phyloP scores from a whole-genome alignment of 305 asterid genomes.

The Solanum hybrid region DNA sequence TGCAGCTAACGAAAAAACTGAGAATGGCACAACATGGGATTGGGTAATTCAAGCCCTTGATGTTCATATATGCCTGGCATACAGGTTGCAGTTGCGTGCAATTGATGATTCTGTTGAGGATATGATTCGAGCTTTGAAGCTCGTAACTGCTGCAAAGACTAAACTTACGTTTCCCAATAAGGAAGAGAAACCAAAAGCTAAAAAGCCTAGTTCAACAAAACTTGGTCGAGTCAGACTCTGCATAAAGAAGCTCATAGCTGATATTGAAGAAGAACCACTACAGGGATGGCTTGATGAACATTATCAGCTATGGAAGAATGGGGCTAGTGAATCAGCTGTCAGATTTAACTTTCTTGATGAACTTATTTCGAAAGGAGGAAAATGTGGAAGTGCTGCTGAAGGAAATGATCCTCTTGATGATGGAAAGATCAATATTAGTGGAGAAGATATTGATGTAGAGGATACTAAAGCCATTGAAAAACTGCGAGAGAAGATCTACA shows the following conservation, averaged over 20 bases:
- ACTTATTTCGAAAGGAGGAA: constrained; percentile 43
- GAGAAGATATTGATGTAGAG: constrained; percentile 56
- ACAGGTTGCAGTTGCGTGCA: constrained; percentile 91
- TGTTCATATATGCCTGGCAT: constrained; percentile 86
- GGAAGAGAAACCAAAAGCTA: constrained; percentile 68
- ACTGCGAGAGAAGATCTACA: constrained; percentile 69
- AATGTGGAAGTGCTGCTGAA: constrained; percentile 40
- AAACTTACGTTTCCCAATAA: constrained; percentile 51
- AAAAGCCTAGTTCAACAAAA: constrained; percentile 64
- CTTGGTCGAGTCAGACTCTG: constrained; percentile 67
- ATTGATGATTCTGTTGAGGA: constrained; percentile 97
- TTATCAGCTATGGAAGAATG: constrained; percentile 75
- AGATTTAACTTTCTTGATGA: constrained; percentile 89
- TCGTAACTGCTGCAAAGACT: constrained; percentile 75
- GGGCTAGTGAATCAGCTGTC: constrained; percentile 89
- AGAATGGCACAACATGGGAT: constrained; percentile 66
- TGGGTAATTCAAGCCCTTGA: constrained; percentile 99
- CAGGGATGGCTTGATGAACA: constrained; percentile 99
- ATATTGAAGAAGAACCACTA: constrained; percentile 96
- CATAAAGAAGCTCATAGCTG: constrained; percentile 77
- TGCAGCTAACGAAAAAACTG: constrained; percentile 50
- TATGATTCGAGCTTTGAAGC: constrained; percentile 92
- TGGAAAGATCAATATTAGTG: constrained; percentile 46
- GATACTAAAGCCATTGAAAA: constrained; percentile 62
- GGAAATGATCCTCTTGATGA: constrained; percentile 44